These are phyloP conservation scores for Capillidium heterosporum DNA, from an alignment of 371 early-diverging fungal genomes.

Conservation along the genomic window DNA sequence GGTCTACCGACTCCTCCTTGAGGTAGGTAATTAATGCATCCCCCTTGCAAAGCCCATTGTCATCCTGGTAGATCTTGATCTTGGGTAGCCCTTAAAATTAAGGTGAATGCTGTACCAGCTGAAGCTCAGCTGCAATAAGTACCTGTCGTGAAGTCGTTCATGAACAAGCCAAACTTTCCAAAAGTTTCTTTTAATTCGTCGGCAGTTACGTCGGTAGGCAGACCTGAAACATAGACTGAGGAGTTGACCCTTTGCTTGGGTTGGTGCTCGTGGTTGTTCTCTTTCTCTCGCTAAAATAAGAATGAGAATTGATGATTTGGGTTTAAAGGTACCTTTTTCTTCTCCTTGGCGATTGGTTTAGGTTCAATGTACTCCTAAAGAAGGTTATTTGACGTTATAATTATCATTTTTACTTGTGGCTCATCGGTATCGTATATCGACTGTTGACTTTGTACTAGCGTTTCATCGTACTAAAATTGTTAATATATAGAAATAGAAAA, in stretches of 20 bases:
- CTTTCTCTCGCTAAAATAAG: constrained; percentile 5
- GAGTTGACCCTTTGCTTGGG: constrained; percentile 34
- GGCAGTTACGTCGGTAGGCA: constrained; percentile 62
- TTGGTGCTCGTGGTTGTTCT: constrained; percentile 26
- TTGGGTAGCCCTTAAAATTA: constrained; percentile 43
- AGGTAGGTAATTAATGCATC: constrained; percentile 82
- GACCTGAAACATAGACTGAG: constrained; percentile 69
- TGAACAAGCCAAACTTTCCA: constrained; percentile 73
- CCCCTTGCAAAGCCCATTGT: constrained; percentile 52
- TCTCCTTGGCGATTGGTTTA: too few relatives aligned
- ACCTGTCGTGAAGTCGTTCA: constrained; percentile 61
- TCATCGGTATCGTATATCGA: constrained; percentile 38
- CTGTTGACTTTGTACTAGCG: constrained; percentile 55
- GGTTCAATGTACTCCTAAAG: too few relatives aligned
- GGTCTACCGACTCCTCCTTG: constrained; percentile 69
- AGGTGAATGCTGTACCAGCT: not conserved
- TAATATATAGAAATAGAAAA: not conserved
- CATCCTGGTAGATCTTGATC: constrained; percentile 72
- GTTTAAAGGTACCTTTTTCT: too few relatives aligned
- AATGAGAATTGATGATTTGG: not conserved
- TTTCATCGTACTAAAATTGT: constrained; percentile 42
- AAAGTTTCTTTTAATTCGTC: constrained; percentile 63
- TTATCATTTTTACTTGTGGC: not conserved
- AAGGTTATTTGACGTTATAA: not conserved
- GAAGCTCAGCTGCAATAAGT: not conserved